Evolutionary conservation across 768 basidiomycete genomes (phyloP).

Genomic region (Tylopilus rubrobrunneus): DNA sequence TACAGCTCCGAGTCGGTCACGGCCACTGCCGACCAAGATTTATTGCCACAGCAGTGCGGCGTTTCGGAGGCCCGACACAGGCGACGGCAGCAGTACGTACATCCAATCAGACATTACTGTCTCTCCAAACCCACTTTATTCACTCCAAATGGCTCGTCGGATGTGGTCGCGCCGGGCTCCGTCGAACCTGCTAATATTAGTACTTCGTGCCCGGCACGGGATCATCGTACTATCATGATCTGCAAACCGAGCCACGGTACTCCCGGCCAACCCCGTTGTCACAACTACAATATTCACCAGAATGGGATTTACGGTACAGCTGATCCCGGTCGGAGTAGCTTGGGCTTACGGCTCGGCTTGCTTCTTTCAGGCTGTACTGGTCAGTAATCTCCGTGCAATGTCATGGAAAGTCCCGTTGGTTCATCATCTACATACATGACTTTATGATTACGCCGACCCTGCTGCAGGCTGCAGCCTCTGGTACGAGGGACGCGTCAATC

Average conservation of each 20-base stretch:
- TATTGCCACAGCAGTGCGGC: not conserved
- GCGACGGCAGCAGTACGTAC: not conserved
- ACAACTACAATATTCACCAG: not conserved
- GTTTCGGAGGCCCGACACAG: slow-evolving; percentile 4
- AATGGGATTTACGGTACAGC: not conserved
- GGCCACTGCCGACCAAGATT: not conserved
- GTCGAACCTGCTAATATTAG: too few species aligned
- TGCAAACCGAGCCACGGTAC: not conserved
- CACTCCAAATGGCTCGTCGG: too few species aligned
- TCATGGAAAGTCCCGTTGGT: not conserved
- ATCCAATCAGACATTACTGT: not conserved
- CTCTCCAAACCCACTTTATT: not conserved
- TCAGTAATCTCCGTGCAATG: too few species aligned
- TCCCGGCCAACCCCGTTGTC: not conserved
- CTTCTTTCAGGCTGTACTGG: too few species aligned
- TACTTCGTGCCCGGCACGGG: too few species aligned
- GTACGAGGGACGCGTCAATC: not conserved
- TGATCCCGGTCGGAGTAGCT: not conserved
- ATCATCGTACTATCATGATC: too few species aligned
- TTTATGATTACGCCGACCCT: not conserved
- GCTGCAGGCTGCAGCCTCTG: not conserved
- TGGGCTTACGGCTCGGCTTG: too few species aligned
- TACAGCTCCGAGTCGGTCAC: not conserved
- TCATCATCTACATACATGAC: not conserved
- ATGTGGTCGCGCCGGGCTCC: too few species aligned